Conservation (phyloP, 108 stramenopile genomes). For the Fistulifera pelliculosa region DNA sequence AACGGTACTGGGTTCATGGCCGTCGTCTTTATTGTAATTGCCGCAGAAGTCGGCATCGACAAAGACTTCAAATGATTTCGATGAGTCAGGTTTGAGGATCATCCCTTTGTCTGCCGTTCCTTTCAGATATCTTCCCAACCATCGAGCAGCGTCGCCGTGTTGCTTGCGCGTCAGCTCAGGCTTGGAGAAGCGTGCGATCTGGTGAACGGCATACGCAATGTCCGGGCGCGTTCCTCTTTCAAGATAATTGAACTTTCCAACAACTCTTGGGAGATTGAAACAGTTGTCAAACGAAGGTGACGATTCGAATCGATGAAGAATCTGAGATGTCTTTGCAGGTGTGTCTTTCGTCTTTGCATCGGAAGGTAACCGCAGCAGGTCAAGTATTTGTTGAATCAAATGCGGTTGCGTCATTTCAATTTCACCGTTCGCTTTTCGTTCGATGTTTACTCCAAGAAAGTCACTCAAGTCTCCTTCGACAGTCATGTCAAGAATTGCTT, state of each 20-base stretch:
- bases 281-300: slow-evolving; percentile 2
- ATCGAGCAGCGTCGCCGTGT: slow-evolving; percentile 18
- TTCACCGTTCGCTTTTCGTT: slow-evolving; percentile 2
- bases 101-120: slow-evolving; percentile 20
- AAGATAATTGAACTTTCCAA: slow-evolving; percentile 28
- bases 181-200: slow-evolving; percentile 14
- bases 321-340: background rate
- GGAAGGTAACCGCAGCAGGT: slow-evolving; percentile 8
- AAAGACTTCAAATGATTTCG: slow-evolving; percentile 22
- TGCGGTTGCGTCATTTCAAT: slow-evolving; percentile 22
- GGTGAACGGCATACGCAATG: slow-evolving; percentile 22
- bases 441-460: slow-evolving; percentile 37
- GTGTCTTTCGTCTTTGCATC: slow-evolving; percentile 5
- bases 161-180: slow-evolving; percentile 12
- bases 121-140: slow-evolving; percentile 17
- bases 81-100: slow-evolving; percentile 8
- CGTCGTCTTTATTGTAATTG: slow-evolving; percentile 1
- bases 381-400: slow-evolving; percentile 17
- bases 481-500: slow-evolving; percentile 15
- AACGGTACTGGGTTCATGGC: slow-evolving; percentile 6
- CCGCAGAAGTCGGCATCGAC: slow-evolving; percentile 27
- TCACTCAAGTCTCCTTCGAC: slow-evolving; percentile 37
- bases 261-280: slow-evolving; percentile 23
- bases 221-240: slow-evolving; percentile 18
- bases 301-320: slow-evolving; percentile 2